phyloP scores from a whole-genome alignment of 2,329 filamentous ascomycete species.

The Penicillium sp. region DNA sequence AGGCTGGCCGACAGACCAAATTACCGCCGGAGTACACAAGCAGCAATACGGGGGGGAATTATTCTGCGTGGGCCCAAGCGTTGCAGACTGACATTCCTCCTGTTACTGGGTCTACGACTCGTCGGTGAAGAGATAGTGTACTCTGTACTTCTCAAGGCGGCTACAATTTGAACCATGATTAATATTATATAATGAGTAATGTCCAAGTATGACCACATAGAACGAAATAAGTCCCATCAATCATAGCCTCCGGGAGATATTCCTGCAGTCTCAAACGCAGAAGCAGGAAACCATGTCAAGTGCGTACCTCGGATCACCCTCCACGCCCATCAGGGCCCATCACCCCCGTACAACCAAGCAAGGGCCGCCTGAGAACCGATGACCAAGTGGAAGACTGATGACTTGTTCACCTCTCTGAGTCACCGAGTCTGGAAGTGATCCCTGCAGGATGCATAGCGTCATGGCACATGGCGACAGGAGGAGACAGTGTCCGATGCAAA shows the following conservation, averaged over 20 bases:
- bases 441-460: constrained; percentile 28
- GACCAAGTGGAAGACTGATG: not conserved
- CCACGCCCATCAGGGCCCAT: not conserved
- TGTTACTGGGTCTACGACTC: constrained; percentile 15
- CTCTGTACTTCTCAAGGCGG: too few relatives aligned
- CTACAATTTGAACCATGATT: too few relatives aligned
- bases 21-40: not conserved
- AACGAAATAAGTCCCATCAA: too few relatives aligned
- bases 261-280: not conserved
- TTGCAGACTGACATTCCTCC: constrained; percentile 13
- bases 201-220: too few relatives aligned
- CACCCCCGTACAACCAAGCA: constrained; percentile 28
- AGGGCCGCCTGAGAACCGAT: constrained; percentile 12
- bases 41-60: not conserved
- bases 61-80: constrained; percentile 12
- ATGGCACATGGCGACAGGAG: constrained; percentile 19
- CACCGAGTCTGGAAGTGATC: constrained; percentile 18
- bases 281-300: not conserved
- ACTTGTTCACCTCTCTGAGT: constrained; percentile 23
- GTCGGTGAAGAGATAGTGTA: not conserved
- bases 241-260: not conserved
- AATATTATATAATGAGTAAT: too few relatives aligned
- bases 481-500: not conserved
- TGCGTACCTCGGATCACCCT: constrained; percentile 7
- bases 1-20: not conserved